phyloP scores from a whole-genome alignment of 345 rosid species.

The Ailanthus altissimus region DNA sequence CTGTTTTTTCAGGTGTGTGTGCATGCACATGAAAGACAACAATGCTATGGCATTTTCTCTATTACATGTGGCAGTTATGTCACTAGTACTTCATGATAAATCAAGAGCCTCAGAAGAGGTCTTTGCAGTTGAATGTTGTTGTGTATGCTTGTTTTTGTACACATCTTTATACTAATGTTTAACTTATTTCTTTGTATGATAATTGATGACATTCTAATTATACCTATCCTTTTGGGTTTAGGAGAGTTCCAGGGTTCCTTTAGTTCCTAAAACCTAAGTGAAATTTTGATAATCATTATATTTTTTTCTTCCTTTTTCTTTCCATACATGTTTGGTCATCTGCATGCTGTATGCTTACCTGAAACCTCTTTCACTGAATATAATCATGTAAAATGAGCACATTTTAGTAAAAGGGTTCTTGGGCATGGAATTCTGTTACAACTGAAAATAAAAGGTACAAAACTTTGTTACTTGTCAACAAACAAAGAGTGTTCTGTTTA shows the following conservation, averaged over 20 bases:
- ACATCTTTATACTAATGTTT: constrained; percentile 8
- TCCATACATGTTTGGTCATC: background rate
- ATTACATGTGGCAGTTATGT: background rate
- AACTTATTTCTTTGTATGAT: background rate
- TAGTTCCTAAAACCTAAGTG: background rate
- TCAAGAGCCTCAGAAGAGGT: background rate
- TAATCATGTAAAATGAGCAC: background rate
- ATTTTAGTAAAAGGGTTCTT: background rate
- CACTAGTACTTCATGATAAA: background rate
- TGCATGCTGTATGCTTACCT: background rate
- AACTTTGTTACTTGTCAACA: background rate
- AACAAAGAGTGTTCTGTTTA: background rate
- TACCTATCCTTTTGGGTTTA: background rate
- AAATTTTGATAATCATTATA: background rate
- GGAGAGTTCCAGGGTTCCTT: background rate
- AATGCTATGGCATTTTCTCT: background rate
- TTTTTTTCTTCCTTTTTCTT: background rate
- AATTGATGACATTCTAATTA: background rate
- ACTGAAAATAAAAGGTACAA: background rate
- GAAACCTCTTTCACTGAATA: background rate
- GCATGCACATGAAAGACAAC: background rate
- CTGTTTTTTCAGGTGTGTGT: background rate
- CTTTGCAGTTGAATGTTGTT: background rate
- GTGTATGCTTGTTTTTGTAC: background rate
- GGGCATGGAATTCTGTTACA: background rate